Base-by-base conservation (phyloP, 169 alveolate genomes). In the Eimeria tenella region DNA sequence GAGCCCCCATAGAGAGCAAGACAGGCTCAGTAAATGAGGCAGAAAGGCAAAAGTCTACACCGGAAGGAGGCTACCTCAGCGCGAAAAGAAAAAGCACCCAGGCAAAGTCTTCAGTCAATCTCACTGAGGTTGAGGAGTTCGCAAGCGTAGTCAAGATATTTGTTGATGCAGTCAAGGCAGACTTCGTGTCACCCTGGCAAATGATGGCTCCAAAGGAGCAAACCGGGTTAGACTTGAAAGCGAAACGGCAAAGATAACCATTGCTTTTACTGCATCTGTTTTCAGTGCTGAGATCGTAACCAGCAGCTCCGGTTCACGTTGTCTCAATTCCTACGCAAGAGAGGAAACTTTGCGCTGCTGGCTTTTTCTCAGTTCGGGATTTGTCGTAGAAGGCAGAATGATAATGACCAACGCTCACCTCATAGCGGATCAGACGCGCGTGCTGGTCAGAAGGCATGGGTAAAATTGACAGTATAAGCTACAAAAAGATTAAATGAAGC, bases 391-490 rank as follows among this genome's bases (percentile, higher is more conserved):
- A 49, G 97, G 96, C 75, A 73, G 91, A 53, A 15, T 96, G 93
- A 96, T 97, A 4, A 71, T 97, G 70, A 97, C 98, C 4, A 97
- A 97, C 89, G 98, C 98, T 8, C 98, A 97, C 52, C 96, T 97
- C 55, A 97, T 97, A 13, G 82, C 98, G 10, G 93, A 97, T 94
- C 96, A 97, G 86, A 97, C 96, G 10, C 93, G 98, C n/a, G 96
- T 97, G n/a, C 96, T 97, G 11, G 96, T 97, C 42, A 84, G 98
- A 50, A 96, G 95, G 58, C 97, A 97, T 73, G 98, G 98, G 97
- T 97, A 89, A 65, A 93, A 11, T 13, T 23, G 60, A 13, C 55
- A 0, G 25, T 1, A 21, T 17, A 5, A 15, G 6, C 86, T 17
- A 79, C 11, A 15, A 11, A 68, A 15, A 68, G 79, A 31, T 31